Conservation (phyloP, 2,329 filamentous ascomycete genomes). For the Ophiobolus disseminans region DNA sequence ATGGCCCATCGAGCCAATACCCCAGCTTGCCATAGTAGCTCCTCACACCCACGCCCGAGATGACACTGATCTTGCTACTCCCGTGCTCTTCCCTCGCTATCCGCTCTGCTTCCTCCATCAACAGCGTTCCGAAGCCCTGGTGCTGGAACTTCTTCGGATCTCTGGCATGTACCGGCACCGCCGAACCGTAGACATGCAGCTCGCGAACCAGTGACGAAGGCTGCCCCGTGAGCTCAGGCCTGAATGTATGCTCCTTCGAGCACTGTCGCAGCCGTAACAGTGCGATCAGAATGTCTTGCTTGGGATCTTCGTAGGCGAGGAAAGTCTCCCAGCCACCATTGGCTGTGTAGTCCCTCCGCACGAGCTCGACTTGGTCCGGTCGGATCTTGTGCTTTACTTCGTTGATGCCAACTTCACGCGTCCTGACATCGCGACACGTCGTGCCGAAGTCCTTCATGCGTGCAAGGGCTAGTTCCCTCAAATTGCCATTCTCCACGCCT, state of each 20-base stretch:
- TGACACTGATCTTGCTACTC: conserved; percentile 93
- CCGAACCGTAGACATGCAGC: conserved; percentile 94
- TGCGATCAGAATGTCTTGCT: conserved; percentile 96
- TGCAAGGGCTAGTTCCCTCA: conserved; percentile 91
- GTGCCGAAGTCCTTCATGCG: conserved; percentile 99
- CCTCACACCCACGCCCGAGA: conserved; percentile 94
- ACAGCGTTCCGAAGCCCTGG: conserved; percentile 90
- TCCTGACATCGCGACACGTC: conserved; percentile 93
- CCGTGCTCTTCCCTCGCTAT: conserved; percentile 95
- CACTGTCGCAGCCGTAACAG: conserved; percentile 89
- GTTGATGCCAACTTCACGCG: conserved; percentile 96
- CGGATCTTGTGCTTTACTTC: conserved; percentile 99
- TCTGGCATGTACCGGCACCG: conserved; percentile 94
- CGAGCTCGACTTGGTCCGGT: conserved; percentile 93
- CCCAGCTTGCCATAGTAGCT: conserved; percentile 95
- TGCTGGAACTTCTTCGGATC: conserved; percentile 98
- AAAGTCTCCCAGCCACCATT: conserved; percentile 99
- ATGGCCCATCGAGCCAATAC: conserved; percentile 91
- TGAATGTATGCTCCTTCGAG: conserved; percentile 88
- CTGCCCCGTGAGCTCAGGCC: conserved; percentile 83
- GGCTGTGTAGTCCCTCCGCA: conserved; percentile 90
- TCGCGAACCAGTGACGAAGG: conserved; percentile 92
- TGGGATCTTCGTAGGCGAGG: conserved; percentile 95
- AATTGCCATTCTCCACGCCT: conserved; percentile 95
- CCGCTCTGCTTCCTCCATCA: conserved; percentile 98